A percentile compares a stretch with the other conserved stretches of the same genome.
These are phyloP conservation scores for Tremella mesenterica DNA, from an alignment of 768 basidiomycete species.

Conservation along the genomic window DNA sequence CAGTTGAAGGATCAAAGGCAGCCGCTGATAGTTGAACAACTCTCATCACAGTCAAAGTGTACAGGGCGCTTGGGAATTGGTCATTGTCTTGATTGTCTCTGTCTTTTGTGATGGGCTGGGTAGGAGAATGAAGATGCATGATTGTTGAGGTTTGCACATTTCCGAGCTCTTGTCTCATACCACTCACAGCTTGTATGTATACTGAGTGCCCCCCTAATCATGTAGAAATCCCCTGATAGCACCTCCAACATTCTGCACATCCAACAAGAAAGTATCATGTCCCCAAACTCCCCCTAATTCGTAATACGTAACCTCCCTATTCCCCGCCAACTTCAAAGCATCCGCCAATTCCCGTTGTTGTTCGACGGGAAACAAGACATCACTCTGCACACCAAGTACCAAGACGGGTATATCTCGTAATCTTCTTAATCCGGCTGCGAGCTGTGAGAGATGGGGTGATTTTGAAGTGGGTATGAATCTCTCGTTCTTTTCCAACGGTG, in stretches of 20 bases:
- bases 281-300: conserved; percentile 99
- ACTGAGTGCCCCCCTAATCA: too few relatives aligned
- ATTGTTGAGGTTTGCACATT: too few relatives aligned
- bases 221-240: conserved; percentile 81
- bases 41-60: too few relatives aligned
- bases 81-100: too few relatives aligned
- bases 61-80: too few relatives aligned
- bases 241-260: conserved; percentile 80
- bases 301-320: conserved; percentile 82
- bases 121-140: too few relatives aligned
- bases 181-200: too few relatives aligned
- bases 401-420: conserved; percentile 69
- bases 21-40: too few relatives aligned
- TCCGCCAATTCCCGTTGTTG: conserved; percentile 93
- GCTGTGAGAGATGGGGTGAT: conserved; percentile 62
- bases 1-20: too few relatives aligned
- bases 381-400: conserved; percentile 88
- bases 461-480: conserved; percentile 46
- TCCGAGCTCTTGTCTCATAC: too few relatives aligned
- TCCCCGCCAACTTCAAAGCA: conserved; percentile 82
- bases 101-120: too few relatives aligned
- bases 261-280: conserved; percentile 95
- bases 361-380: conserved; percentile 92
- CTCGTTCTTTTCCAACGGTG: conserved; percentile 26
- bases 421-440: conserved; percentile 69